Evolutionary conservation across 2,329 filamentous ascomycete species (phyloP).

Genomic region (Fusarium sororula): DNA sequence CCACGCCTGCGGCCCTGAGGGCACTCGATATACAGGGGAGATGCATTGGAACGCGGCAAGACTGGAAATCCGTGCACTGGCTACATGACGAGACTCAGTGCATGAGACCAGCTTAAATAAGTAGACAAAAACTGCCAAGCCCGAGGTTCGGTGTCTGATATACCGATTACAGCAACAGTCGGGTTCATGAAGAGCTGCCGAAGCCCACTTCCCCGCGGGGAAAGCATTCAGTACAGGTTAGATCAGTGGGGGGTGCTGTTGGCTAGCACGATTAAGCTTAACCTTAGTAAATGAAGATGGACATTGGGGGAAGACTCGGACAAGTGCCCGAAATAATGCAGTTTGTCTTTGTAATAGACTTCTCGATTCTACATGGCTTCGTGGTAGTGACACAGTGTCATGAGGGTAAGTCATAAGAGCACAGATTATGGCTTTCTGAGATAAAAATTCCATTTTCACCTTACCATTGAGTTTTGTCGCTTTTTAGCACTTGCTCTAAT

Average conservation of each 20-base stretch:
- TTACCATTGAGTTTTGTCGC: no score
- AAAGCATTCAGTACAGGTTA: not conserved
- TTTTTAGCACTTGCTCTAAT: no score
- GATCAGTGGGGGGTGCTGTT: not conserved
- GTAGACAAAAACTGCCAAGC: not conserved
- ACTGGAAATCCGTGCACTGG: no score
- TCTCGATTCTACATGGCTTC: accelerated
- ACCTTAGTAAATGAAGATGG: not conserved
- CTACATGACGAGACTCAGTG: not conserved
- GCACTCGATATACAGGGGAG: not conserved
- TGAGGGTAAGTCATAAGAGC: accelerated
- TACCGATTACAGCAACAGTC: not conserved
- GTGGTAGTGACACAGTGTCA: accelerated
- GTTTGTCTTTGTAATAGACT: accelerated
- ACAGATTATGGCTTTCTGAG: no score
- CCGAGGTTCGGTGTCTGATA: slow-evolving; percentile 10
- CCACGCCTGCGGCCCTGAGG: not conserved
- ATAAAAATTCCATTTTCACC: no score
- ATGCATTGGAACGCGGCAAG: not conserved
- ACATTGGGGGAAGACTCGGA: not conserved
- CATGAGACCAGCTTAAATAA: not conserved
- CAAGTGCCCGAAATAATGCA: not conserved
- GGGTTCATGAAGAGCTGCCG: not conserved
- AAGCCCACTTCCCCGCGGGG: slow-evolving; percentile 7
- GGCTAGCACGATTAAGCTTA: slow-evolving; percentile 1